Evolutionary conservation across 225 moss, liverwort and hornwort species (phyloP).

Genomic region (Polytrichum commune): DNA sequence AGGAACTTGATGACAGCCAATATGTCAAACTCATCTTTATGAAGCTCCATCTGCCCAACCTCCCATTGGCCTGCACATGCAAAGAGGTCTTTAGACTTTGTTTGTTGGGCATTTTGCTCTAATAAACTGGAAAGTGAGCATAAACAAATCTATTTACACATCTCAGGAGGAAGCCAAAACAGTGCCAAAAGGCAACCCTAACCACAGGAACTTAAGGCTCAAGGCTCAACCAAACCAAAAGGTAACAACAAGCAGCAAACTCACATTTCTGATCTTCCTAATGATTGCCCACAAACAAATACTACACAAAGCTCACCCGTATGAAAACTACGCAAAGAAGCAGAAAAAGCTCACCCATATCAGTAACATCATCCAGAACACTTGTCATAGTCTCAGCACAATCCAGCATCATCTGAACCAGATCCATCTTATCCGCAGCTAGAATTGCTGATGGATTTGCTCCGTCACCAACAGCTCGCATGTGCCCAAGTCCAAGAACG

Average conservation of each 20-base stretch:
- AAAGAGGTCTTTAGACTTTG: too few relatives aligned
- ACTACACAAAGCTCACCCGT: too few relatives aligned
- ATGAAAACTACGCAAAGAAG: too few relatives aligned
- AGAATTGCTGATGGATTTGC: conserved; percentile 23
- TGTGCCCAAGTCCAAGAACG: conserved; percentile 74
- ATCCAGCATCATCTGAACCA: conserved; percentile 87
- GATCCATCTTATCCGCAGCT: conserved; percentile 58
- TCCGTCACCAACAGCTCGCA: conserved; percentile 53
- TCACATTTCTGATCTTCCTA: too few relatives aligned
- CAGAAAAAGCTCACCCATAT: conserved; percentile 56
- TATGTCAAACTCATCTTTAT: conserved; percentile 69
- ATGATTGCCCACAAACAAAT: too few relatives aligned
- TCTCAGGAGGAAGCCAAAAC: too few relatives aligned
- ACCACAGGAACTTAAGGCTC: too few relatives aligned
- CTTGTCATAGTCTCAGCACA: conserved; percentile 82
- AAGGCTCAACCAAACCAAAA: too few relatives aligned
- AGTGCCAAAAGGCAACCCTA: too few relatives aligned
- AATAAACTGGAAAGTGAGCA: neutral
- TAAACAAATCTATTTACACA: too few relatives aligned
- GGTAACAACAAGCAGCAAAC: too few relatives aligned
- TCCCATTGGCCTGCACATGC: conserved; percentile 69
- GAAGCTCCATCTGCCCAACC: conserved; percentile 73
- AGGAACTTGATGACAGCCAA: conserved; percentile 73
- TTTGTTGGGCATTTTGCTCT: neutral
- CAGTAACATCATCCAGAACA: conserved; percentile 76